Base-by-base conservation (phyloP, 306 rosid species). In the Cyclanthera cordifolia region DNA sequence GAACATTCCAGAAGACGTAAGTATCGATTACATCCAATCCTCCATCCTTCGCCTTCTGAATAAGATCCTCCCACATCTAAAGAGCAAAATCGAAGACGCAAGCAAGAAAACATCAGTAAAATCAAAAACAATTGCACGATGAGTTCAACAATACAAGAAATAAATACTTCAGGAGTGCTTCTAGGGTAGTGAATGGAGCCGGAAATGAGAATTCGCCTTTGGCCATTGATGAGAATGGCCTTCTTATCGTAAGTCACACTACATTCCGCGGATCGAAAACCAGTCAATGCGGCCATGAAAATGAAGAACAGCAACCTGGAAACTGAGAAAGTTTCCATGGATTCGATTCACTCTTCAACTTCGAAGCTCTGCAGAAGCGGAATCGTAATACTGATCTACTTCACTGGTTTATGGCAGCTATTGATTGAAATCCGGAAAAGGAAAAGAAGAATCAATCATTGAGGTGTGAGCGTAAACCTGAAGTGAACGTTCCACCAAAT, bases 121-220 rank as follows among this genome's bases (percentile, higher is more conserved):
- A 55, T 24, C 23, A 5, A 8, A 49, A 48, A 78, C 7, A 27
- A 66, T 48, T 32, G 30, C 74, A 73, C 6, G 5, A 4, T 23
- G 32, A 54, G 1, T 63, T 17, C 27, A 48, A 56, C 53, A 34
- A 3, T 54, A 39, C 17, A 72, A 25, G 75, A 73, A 48, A 19
- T 53, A 24, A 45, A 23, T 77, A 87, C 98, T 25, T 89, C 88
- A 41, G 96, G 98, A 21, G 95, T 84, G 82, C 98, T 93, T 83
- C 98, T 83, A 70, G 98, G 96, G 78, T 93, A 93, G 82, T 89
- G 98, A 79, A 93, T 93, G 73, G 99, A 93, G 9, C 99, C 99
- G 7, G 99, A 93, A 50, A 93, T 76, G 72, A 93, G 94, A 52
- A 93, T 68, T 83, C 82, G 90, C 76, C 99, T 78, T 54, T 69